phyloP scores from a whole-genome alignment of 2,329 filamentous ascomycete genomes.

The Akanthomyces muscarius region DNA sequence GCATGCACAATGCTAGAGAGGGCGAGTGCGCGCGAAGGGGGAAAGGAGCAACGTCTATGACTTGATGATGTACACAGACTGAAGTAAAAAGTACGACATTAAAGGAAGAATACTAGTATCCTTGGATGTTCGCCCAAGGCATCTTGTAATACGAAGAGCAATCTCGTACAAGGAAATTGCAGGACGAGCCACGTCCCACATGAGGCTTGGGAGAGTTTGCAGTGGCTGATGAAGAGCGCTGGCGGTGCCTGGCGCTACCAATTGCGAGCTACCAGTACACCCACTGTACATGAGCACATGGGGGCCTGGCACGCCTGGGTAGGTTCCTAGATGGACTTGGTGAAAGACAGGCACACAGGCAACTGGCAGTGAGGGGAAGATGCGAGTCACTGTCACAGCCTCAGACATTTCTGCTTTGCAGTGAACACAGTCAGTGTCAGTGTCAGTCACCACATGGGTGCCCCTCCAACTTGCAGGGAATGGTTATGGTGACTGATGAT shows the following conservation, averaged over 20 bases:
- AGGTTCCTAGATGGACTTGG: no score
- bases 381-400: no score
- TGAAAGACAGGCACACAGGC: no score
- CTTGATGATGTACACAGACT: not conserved
- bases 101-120: not conserved
- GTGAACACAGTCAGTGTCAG: not conserved
- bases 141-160: not conserved
- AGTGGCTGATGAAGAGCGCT: not conserved
- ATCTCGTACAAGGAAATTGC: conserved; percentile 11
- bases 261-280: no score
- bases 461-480: no score
- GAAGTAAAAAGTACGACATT: not conserved
- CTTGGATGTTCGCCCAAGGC: not conserved
- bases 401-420: not conserved
- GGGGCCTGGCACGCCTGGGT: no score
- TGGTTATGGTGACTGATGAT: no score
- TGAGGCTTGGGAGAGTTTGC: not conserved
- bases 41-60: not conserved
- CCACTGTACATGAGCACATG: no score
- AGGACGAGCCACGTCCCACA: conserved; percentile 16
- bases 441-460: not conserved
- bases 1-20: not conserved
- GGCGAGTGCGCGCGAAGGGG: not conserved
- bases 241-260: not conserved
- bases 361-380: no score